Conservation (phyloP, 192 early-diverging fungal species). For the Coemansia sp. region DNA sequence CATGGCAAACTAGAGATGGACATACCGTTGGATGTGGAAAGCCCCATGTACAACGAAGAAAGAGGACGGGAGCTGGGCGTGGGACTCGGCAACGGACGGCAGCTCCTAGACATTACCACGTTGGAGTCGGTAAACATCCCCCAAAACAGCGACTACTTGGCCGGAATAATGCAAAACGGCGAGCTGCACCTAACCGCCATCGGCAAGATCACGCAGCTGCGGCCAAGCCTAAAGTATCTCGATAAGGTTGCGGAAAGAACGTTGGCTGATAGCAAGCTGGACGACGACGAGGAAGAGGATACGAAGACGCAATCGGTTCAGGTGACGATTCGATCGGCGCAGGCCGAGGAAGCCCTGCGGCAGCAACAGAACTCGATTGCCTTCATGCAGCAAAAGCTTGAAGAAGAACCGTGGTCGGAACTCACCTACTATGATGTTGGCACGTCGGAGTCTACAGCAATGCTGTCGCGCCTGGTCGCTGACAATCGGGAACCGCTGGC, state of each 20-base stretch:
- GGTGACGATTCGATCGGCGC: conserved; percentile 59
- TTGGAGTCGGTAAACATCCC: conserved; percentile 76
- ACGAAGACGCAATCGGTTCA: conserved; percentile 40
- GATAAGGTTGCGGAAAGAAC: conserved; percentile 86
- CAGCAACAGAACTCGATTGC: conserved; percentile 59
- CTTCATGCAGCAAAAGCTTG: conserved; percentile 57
- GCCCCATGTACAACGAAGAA: conserved; percentile 71
- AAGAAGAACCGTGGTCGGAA: conserved; percentile 73
- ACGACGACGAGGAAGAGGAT: conserved; percentile 54
- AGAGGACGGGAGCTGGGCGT: conserved; percentile 74
- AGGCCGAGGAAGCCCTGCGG: conserved; percentile 60
- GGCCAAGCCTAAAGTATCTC: conserved; percentile 85
- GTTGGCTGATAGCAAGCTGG: conserved; percentile 61
- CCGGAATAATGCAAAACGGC: conserved; percentile 75
- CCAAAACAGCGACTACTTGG: conserved; percentile 74
- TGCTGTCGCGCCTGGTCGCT: conserved; percentile 24
- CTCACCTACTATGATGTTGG: conserved; percentile 62
- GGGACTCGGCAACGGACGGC: conserved; percentile 70
- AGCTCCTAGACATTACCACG: conserved; percentile 78
- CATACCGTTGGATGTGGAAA: conserved; percentile 71
- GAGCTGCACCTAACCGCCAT: conserved; percentile 87
- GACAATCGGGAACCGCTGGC: conserved; percentile 23
- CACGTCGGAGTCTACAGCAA: conserved; percentile 24
- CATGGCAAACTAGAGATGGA: conserved; percentile 83
- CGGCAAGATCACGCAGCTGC: conserved; percentile 70